Conservation (phyloP, 1,284 basidiomycete genomes). For the Cutaneotrichosporon sp. region DNA sequence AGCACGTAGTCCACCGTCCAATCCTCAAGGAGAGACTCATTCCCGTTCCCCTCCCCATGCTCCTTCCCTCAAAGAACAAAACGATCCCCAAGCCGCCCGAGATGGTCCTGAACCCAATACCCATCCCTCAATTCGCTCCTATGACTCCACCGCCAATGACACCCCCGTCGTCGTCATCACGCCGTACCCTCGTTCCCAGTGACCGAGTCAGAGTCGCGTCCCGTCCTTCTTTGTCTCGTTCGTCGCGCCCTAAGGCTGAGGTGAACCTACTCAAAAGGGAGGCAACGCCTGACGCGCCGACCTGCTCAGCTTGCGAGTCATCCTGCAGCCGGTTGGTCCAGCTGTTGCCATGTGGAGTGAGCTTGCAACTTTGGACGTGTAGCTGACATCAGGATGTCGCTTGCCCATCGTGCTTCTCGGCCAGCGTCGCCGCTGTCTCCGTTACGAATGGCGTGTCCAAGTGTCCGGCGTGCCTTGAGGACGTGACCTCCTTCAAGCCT, state of each 20-base stretch:
- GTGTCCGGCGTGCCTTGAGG: constrained; percentile 32
- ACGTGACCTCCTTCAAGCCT: constrained; percentile 22
- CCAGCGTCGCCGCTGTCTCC: constrained; percentile 35
- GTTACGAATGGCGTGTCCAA: constrained; percentile 25
- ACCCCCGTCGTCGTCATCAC: not conserved
- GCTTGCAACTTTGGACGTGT: not conserved
- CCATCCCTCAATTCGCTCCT: not conserved
- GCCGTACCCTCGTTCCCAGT: not conserved
- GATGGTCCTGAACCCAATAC: not conserved
- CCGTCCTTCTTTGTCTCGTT: no score
- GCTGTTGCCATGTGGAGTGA: constrained; percentile 3
- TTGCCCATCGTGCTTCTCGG: constrained; percentile 38
- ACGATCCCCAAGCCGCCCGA: no score
- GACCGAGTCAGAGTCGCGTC: no score
- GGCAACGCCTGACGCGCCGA: no score
- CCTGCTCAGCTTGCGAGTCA: constrained; percentile 2
- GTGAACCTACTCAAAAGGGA: no score
- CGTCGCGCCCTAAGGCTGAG: no score
- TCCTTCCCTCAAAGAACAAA: not conserved
- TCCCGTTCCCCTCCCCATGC: not conserved
- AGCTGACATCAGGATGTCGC: constrained; percentile 20
- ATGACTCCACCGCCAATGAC: not conserved
- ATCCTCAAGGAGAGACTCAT: not conserved
- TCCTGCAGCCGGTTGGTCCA: not conserved
- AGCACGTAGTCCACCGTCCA: not conserved